These are phyloP conservation scores for Begonia fuchsioides DNA, from an alignment of 306 rosid species.

Conservation along the genomic window DNA sequence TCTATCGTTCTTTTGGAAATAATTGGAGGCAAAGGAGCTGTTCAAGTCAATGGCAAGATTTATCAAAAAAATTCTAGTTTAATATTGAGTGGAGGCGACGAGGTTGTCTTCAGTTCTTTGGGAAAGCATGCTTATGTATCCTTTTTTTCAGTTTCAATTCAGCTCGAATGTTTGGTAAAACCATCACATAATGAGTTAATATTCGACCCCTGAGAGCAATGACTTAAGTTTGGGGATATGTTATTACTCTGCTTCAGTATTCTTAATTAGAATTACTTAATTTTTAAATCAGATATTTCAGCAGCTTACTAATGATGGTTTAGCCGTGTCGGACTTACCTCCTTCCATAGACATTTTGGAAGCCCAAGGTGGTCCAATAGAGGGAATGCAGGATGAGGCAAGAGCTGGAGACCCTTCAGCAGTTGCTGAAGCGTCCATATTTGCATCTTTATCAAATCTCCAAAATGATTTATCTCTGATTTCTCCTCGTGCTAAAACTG, in stretches of 20 bases:
- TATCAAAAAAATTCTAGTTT: conserved; percentile 32
- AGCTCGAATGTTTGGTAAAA: conserved; percentile 7
- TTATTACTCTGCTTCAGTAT: neutral
- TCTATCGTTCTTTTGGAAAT: conserved; percentile 64
- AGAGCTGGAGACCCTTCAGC: conserved; percentile 84
- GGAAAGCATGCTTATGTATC: conserved; percentile 93
- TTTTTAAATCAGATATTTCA: conserved; percentile 56
- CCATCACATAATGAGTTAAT: too few species aligned
- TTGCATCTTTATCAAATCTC: conserved; percentile 65
- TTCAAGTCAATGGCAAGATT: conserved; percentile 60
- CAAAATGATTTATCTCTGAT: conserved; percentile 47
- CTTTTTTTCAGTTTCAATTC: conserved; percentile 20
- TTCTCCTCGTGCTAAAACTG: conserved; percentile 46
- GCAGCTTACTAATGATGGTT: conserved; percentile 41
- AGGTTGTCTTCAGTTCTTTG: conserved; percentile 53
- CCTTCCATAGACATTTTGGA: conserved; percentile 59
- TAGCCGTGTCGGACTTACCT: conserved; percentile 39
- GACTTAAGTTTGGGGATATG: neutral
- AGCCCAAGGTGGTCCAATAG: conserved; percentile 57
- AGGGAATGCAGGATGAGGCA: conserved; percentile 55
- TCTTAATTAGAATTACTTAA: conserved; percentile 24
- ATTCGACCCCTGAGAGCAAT: too few species aligned
- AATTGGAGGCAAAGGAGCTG: conserved; percentile 54
- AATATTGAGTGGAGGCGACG: conserved; percentile 72
- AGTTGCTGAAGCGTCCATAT: conserved; percentile 81